Conservation (phyloP, 164 flowering plant species). For the Macadamia tetraphylla region DNA sequence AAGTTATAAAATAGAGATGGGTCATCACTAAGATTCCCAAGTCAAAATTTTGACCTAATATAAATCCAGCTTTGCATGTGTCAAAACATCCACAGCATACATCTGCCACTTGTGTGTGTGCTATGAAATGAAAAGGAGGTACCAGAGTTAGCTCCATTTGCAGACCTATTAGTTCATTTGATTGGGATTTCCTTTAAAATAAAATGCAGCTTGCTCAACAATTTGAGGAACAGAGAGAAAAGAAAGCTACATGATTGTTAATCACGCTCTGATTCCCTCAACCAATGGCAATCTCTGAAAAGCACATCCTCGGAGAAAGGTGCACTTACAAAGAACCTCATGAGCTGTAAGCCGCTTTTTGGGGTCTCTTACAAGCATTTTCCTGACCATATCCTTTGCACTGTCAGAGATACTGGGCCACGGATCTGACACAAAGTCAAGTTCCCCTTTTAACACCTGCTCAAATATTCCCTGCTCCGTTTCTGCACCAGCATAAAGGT, state of each 20-base stretch:
- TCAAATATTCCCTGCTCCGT: slow-evolving; percentile 79
- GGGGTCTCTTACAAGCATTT: slow-evolving; percentile 73
- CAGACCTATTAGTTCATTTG: no score
- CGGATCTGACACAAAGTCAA: slow-evolving; percentile 73
- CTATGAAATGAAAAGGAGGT: no score
- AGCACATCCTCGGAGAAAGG: not conserved
- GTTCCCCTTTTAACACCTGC: slow-evolving; percentile 72
- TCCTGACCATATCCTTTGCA: slow-evolving; percentile 68
- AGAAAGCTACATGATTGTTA: not conserved
- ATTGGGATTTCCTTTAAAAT: no score
- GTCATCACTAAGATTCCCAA: no score
- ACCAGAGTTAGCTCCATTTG: no score
- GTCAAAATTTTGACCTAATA: no score
- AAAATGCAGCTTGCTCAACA: no score
- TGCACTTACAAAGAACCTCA: slow-evolving; percentile 69
- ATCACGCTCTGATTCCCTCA: not conserved
- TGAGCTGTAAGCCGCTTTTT: slow-evolving; percentile 66
- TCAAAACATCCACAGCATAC: no score
- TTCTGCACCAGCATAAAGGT: slow-evolving; percentile 34
- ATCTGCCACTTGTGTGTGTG: no score
- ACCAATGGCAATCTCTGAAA: not conserved
- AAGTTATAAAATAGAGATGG: no score
- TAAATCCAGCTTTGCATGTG: no score
- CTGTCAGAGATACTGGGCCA: slow-evolving; percentile 75
- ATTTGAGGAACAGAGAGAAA: no score